Base-by-base conservation (phyloP, 2,329 filamentous ascomycete genomes). In the Reticulascus tulasneorum region DNA sequence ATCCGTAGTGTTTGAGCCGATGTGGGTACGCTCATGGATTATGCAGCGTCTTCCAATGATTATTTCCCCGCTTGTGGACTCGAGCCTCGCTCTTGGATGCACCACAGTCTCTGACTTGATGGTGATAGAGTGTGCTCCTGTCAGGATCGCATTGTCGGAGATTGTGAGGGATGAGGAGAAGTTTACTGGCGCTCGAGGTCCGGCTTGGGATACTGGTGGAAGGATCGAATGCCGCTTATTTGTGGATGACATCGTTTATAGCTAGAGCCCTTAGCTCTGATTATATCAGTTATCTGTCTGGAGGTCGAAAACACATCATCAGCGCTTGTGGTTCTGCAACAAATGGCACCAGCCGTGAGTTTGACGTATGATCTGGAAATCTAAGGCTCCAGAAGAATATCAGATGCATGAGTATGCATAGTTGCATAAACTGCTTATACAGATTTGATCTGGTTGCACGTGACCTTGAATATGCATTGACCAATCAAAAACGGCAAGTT, bases 51-150 rank as follows among this genome's bases (percentile, higher is more conserved):
- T 80, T 18, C 90, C 89, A 41, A 94, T 77, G 19, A 81, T 80
- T 47, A 97, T 80, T 27, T 88, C 82, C 5, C 88, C 88, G 33
- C 83, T 73, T 38, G 80, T 79, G 8, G 91, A 84, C 52, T 89
- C 85, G 38, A 96, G 75, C 44, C 82, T 80, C 12, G 82, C 78
- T 31, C 90, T 86, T 2, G 93, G 90, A 53, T 97, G 91, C n/a
- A 98, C 65, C 7, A 96, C 77, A 4, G 79, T 82, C 53, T 88
- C 82, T 17, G 85, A 73, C 38, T 82, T 82, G 45, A 97, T 79
- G 28, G 79, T 82, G 45, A 98, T 86, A 2, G 79, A 82, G 56
- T 94, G 76, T 3, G 76, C 80, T 46, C 93, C 93, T 13, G 69
- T 77, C 13, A 84, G 64, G 13, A 76, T 63, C 9, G 79, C 77